Evolutionary conservation across 225 moss, liverwort and hornwort species (phyloP), one percentile per base, ranked within the genome.

Genomic region (Pleurozium schreberi): DNA sequence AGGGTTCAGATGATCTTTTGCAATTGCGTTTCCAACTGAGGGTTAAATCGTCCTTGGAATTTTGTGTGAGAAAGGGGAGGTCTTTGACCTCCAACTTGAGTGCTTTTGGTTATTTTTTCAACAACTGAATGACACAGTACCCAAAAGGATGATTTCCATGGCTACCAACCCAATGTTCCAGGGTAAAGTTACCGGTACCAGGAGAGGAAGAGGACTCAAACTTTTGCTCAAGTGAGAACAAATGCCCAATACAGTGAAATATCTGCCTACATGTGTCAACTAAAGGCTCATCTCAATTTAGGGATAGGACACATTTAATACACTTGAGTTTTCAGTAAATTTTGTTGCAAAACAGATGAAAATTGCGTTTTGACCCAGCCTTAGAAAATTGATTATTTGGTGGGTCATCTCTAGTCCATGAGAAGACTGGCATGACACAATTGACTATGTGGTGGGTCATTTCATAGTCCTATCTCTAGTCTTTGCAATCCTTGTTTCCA

Each of bases 401-500:
- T 69, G 40, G 23, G 40, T 69, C 40, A 66, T 11, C n/a, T 38
- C 2, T 38, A 38, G 21, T 22, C 21, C 21, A n/a, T 9, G 5
- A 42, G 14, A 42, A 70, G 42, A 70, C 14, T 8, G 15, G 4
- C 9, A 70, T 40, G 18, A 25, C 70, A 70, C 26, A 70, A 43
- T 43, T 42, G 42, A 70, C 27, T 70, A 5, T 15, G 10, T 10
- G 30, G 28, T 45, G 28, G 10, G 11, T 30, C 73, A 10, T 26
- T 26, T 70, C 26, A 26, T 40, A 25, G 42, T 43, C 43, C 1
- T 27, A 43, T 43, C 9, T 43, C 19, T 47, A 30, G 10, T 33
- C 12, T 33, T 18, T 0, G 0, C 0, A 0, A 2, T 17, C 19
- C 3, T 47, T 74, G 11, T 45, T 73, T 49, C 49, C 31, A 31